These are phyloP conservation scores for Hymenoscyphus scutula DNA, from an alignment of 2,329 filamentous ascomycete genomes.

Conservation along the genomic window DNA sequence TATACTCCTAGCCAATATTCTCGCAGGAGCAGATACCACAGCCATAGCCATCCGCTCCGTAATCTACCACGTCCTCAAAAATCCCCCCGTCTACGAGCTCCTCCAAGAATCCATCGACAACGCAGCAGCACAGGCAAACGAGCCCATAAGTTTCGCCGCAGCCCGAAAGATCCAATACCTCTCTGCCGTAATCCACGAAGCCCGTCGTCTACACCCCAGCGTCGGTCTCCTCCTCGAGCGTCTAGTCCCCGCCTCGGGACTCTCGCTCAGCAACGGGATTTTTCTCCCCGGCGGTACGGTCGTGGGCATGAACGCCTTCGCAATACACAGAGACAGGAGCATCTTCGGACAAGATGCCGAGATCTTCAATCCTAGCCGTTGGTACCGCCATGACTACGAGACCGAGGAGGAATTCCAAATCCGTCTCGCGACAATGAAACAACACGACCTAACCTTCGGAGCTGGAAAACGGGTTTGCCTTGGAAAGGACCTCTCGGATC, in stretches of 20 bases:
- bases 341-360: conserved; percentile 50
- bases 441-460: conserved; percentile 35
- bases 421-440: conserved; percentile 14
- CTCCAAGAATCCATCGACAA: conserved; percentile 41
- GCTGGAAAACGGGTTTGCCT: conserved; percentile 41
- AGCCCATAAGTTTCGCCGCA: conserved; percentile 25
- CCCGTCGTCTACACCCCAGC: conserved; percentile 44
- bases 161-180: conserved; percentile 44
- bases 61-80: conserved; percentile 40
- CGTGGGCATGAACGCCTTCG: conserved; percentile 35
- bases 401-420: conserved; percentile 6
- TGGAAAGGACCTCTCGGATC: conserved; percentile 41
- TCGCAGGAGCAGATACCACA: conserved; percentile 39
- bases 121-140: conserved; percentile 40
- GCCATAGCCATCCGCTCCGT: conserved; percentile 36
- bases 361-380: conserved; percentile 49
- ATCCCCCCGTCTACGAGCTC: conserved; percentile 23
- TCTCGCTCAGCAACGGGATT: conserved; percentile 39
- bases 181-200: conserved; percentile 50
- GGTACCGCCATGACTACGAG: conserved; percentile 37
- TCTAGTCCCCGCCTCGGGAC: conserved; percentile 45
- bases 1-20: background rate
- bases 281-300: conserved; percentile 42
- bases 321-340: conserved; percentile 41
- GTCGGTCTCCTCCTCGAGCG: conserved; percentile 50